phyloP scores from a whole-genome alignment of 23 red algal species.

The Gracilaria caudata region DNA sequence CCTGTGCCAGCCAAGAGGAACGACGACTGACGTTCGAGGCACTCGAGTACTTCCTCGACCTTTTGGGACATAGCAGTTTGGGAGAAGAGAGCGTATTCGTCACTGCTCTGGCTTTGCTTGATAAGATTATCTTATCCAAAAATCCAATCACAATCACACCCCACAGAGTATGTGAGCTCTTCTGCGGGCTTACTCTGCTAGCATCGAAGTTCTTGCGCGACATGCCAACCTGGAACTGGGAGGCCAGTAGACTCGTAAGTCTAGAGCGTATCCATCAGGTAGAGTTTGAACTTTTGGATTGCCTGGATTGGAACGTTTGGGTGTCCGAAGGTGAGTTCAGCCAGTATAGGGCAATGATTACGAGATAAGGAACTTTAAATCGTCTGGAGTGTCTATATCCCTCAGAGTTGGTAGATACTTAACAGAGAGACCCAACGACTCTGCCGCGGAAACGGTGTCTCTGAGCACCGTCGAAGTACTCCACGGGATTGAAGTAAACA shows the following conservation, averaged over 20 bases:
- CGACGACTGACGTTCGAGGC: not conserved
- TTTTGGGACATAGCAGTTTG: not conserved
- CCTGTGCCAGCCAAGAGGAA: not conserved
- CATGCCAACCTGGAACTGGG: slow-evolving; percentile 27
- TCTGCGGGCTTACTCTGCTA: slow-evolving; percentile 2
- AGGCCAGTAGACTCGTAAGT: slow-evolving; percentile 7
- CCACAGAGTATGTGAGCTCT: slow-evolving; percentile 14
- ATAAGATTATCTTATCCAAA: not conserved
- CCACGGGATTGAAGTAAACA: slow-evolving; percentile 81
- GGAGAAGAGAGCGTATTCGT: slow-evolving; percentile 27
- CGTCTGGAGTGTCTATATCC: slow-evolving; percentile 79
- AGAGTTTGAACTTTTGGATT: slow-evolving; percentile 14
- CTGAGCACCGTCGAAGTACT: slow-evolving; percentile 40
- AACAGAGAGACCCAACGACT: not conserved
- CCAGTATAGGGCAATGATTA: slow-evolving; percentile 11
- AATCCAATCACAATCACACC: slow-evolving; percentile 11
- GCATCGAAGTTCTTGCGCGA: slow-evolving; percentile 38
- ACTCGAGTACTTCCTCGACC: slow-evolving; percentile 4
- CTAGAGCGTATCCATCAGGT: not conserved
- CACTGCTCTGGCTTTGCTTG: not conserved
- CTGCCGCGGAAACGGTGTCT: slow-evolving; percentile 18
- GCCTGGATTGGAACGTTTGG: slow-evolving; percentile 19
- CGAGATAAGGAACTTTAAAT: slow-evolving; percentile 52
- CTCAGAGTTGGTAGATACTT: slow-evolving; percentile 49
- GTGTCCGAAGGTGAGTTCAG: slow-evolving; percentile 8